These are phyloP conservation scores for Microbotryum silenes-acaulis DNA, from an alignment of 1,284 basidiomycete species.

Conservation along the genomic window DNA sequence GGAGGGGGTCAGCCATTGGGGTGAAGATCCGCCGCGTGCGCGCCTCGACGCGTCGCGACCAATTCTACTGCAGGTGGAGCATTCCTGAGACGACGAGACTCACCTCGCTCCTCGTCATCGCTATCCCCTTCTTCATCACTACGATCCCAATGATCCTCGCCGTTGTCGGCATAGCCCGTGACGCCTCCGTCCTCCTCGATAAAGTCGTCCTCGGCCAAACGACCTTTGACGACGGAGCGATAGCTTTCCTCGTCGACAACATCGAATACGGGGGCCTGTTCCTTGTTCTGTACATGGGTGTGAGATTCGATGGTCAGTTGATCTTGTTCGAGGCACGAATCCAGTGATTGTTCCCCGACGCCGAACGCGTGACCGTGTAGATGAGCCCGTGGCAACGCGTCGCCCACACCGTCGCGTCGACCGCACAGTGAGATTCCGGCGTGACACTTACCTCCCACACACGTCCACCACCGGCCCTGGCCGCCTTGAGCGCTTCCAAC, in stretches of 20 bases:
- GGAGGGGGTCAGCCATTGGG: no score
- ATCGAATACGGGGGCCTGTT: conserved; percentile 75
- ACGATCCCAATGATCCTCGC: conserved; percentile 78
- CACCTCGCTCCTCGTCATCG: conserved; percentile 41
- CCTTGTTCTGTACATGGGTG: conserved; percentile 42
- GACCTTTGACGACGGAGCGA: conserved; percentile 68
- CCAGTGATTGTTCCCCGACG: conserved; percentile 1
- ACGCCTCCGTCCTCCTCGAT: conserved; percentile 68
- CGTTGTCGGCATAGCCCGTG: conserved; percentile 88
- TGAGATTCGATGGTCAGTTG: conserved; percentile 2
- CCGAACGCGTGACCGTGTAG: conserved; percentile 5
- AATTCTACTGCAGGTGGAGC: background rate
- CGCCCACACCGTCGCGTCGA: conserved; percentile 2
- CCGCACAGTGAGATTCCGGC: background rate
- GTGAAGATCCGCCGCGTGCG: no score
- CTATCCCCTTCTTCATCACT: conserved; percentile 45
- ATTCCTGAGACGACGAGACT: conserved; percentile 10
- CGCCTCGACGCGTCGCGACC: no score
- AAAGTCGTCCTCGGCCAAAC: conserved; percentile 88
- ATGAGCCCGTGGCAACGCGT: background rate
- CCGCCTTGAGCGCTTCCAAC: conserved; percentile 45
- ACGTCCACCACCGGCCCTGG: conserved; percentile 44
- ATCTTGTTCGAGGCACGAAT: conserved; percentile 6
- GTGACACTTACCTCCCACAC: conserved; percentile 45
- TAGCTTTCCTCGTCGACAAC: conserved; percentile 90